Evolutionary conservation across 2,329 filamentous ascomycete species (phyloP).

Genomic region (Penicillium sp.): DNA sequence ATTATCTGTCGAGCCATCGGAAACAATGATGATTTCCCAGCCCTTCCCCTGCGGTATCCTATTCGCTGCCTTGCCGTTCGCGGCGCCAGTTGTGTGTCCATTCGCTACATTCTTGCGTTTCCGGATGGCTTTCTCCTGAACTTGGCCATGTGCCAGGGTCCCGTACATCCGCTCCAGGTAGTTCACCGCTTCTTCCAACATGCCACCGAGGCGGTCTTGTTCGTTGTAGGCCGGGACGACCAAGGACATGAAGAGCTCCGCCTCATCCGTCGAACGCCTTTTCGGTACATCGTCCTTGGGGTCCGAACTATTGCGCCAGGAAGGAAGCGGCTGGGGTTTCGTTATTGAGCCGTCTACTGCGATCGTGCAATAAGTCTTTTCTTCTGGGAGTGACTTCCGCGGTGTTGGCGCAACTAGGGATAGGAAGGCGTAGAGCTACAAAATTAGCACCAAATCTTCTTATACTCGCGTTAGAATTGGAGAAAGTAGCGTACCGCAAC

Average conservation of each 20-base stretch:
- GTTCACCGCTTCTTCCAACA: conserved; percentile 87
- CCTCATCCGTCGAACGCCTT: conserved; percentile 64
- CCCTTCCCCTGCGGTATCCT: conserved; percentile 52
- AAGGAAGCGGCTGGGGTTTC: conserved; percentile 67
- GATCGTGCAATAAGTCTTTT: conserved; percentile 84
- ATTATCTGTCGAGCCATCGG: conserved; percentile 83
- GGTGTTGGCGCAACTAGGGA: conserved; percentile 80
- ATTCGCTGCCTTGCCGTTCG: conserved; percentile 40
- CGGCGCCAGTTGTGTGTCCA: conserved; percentile 37
- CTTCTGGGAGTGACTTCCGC: conserved; percentile 72
- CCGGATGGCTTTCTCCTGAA: conserved; percentile 26
- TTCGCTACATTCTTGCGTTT: conserved; percentile 31
- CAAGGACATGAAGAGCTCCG: conserved; percentile 85
- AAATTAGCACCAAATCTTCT: not conserved
- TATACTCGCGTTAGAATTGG: not conserved
- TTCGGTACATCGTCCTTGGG: conserved; percentile 59
- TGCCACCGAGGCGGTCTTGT: conserved; percentile 77
- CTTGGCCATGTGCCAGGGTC: conserved; percentile 35
- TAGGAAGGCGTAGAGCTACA: conserved; percentile 69
- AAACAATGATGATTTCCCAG: conserved; percentile 92
- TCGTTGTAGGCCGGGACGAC: conserved; percentile 98
- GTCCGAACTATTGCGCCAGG: conserved; percentile 83
- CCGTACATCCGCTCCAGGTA: conserved; percentile 83
- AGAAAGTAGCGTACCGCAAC: conserved; percentile 38
- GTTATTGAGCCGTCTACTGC: conserved; percentile 65